Evolutionary conservation across 768 basidiomycete genomes (phyloP), one percentile per base, ranked within the genome.

Genomic region (Leucosporidium creatinivorum): DNA sequence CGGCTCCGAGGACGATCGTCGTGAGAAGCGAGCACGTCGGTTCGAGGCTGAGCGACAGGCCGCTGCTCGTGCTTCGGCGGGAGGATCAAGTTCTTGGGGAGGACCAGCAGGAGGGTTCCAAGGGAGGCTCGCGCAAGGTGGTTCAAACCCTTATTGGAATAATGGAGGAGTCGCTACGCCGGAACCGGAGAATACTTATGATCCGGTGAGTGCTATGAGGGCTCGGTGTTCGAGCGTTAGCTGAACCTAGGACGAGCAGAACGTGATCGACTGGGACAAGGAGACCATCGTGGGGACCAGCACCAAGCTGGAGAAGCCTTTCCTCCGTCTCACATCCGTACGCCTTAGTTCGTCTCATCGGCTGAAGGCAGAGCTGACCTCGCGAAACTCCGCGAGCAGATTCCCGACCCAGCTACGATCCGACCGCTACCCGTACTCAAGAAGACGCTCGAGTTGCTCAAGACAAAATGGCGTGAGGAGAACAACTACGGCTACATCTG

Each of bases 231-330:
- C 25, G 44, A 25, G 18, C 18, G 8, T n/a, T n/a, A 30, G 55
- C 54, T 58, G 65, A 57, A 66, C 39, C 23, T 30, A 2, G 8
- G 36, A 1, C 54, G 19, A 25, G 9, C 73, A 98, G 94, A 94
- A 93, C 74, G 93, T 94, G 13, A 87, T 92, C 62, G 87, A 93
- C 77, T 99, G 96, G 96, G 96, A 99, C 80, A 86, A 86, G 66
- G 83, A 86, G 78, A 97, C 93, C 10, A 97, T 99, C 74, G 91
- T 94, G 64, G 96, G 96, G 59, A 93, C 88, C 51, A 92, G 84
- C 62, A 82, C 83, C 74, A 89, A 89, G 73, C 80, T 96, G 30
- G 97, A 97, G 82, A 99, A 98, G 81, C 89, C 93, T 69, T 99
- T 97, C 78, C 81, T 99, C 23, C 86, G 96, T 54, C 80, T 99